Percentiles rank a stretch among this genome's conserved stretches.
Conservation (phyloP, 2,329 filamentous ascomycete species). For the Monilinia fructigena region DNA sequence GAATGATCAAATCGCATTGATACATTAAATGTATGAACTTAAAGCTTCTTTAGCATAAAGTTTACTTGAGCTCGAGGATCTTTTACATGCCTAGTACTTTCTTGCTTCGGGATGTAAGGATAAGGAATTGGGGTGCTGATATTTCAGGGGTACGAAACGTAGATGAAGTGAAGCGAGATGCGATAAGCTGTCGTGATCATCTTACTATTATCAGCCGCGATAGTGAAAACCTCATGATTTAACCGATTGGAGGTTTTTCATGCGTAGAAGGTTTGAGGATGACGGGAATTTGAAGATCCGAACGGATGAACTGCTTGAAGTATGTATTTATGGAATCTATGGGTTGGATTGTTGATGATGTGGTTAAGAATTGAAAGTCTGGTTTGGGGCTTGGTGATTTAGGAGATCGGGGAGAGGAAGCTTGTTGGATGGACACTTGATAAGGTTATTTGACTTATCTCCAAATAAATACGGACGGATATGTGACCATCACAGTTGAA, state of each 20-base stretch:
- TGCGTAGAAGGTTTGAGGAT: background rate
- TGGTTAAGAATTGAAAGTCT: background rate
- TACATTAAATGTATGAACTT: background rate
- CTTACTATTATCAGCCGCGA: background rate
- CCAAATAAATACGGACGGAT: too few relatives aligned
- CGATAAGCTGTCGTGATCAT: background rate
- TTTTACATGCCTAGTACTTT: background rate
- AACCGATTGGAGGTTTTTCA: too few relatives aligned
- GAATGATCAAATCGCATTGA: conserved; percentile 3
- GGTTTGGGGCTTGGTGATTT: conserved; percentile 2
- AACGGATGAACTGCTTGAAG: background rate
- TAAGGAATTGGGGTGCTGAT: conserved; percentile 25
- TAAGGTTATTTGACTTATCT: too few relatives aligned
- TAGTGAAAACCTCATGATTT: too few relatives aligned
- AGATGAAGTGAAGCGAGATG: conserved; percentile 17
- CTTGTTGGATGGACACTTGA: background rate
- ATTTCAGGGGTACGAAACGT: conserved; percentile 16
- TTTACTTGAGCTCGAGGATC: background rate
- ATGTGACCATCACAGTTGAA: too few relatives aligned
- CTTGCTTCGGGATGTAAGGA: too few relatives aligned
- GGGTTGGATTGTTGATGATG: background rate
- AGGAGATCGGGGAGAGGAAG: background rate
- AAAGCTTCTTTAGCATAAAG: background rate
- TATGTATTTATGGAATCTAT: background rate
- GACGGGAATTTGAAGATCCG: conserved; percentile 9